A percentile compares a stretch with the other conserved stretches of the same genome.
Evolutionary conservation across 164 flowering plant species (phyloP).

Genomic region (Nelumbo lutea): DNA sequence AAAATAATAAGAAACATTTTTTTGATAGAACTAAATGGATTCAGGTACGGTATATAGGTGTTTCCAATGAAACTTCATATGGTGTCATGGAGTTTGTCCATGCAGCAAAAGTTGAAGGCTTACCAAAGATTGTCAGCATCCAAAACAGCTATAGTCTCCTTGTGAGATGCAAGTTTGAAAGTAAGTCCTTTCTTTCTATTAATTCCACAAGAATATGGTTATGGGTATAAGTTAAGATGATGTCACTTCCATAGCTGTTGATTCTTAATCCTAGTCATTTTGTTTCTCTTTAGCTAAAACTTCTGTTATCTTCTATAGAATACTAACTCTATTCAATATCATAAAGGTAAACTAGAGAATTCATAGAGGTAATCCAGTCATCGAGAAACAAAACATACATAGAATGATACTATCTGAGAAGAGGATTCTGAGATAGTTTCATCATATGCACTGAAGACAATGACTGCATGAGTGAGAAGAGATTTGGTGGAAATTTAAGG

Average conservation of each 20-base stretch:
- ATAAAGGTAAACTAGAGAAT: no score
- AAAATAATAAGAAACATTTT: background rate
- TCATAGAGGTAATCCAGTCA: no score
- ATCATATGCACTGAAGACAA: no score
- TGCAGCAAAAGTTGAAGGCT: constrained; percentile 76
- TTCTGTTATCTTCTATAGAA: background rate
- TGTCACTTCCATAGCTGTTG: background rate
- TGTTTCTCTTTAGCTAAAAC: background rate
- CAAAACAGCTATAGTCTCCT: constrained; percentile 84
- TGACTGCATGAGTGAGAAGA: no score
- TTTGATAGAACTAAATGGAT: constrained; percentile 1
- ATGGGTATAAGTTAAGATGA: background rate
- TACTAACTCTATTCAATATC: no score
- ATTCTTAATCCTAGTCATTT: background rate
- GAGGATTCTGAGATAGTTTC: no score
- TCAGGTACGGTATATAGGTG: constrained; percentile 89
- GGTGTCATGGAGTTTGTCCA: constrained; percentile 97
- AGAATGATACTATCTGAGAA: no score
- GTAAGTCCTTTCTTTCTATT: constrained; percentile 24
- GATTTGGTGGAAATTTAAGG: no score
- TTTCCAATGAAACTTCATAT: constrained; percentile 94
- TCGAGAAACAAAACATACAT: no score
- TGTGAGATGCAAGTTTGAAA: constrained; percentile 64
- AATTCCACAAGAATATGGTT: background rate
- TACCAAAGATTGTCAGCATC: constrained; percentile 94